phyloP scores from a whole-genome alignment of 305 asterid genomes.

The Solanum hybrid region DNA sequence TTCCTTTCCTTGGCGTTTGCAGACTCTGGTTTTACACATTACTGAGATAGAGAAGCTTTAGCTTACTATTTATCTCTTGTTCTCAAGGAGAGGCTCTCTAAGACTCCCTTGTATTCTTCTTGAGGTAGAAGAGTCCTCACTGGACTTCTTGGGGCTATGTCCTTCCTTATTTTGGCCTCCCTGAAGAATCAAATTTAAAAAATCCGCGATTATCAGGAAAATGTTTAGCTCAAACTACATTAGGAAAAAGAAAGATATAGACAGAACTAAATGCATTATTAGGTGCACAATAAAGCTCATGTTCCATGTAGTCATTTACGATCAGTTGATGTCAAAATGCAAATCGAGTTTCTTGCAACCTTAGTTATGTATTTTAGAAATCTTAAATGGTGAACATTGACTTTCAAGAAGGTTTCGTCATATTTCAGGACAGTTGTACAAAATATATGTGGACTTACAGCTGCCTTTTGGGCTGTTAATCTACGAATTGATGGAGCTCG shows the following conservation, averaged over 20 bases:
- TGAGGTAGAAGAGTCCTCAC: conserved; percentile 33
- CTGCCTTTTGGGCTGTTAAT: conserved; percentile 50
- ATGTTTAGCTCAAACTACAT: not conserved
- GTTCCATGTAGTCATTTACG: not conserved
- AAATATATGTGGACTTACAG: conserved; percentile 35
- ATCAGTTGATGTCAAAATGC: not conserved
- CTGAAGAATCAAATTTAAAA: conserved; percentile 24
- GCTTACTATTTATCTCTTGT: conserved; percentile 9
- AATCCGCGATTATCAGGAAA: not conserved
- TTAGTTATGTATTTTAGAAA: not conserved
- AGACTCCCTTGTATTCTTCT: conserved; percentile 13
- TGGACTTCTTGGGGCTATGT: conserved; percentile 30
- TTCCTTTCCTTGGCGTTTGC: not conserved
- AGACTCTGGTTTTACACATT: not conserved
- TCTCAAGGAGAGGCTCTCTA: conserved; percentile 32
- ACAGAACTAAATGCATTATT: not conserved
- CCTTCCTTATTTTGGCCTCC: conserved; percentile 52
- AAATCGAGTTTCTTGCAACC: not conserved
- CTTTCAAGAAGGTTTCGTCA: not conserved
- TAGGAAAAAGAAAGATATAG: not conserved
- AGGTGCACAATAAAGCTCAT: not conserved
- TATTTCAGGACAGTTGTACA: not conserved
- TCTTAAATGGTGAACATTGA: not conserved
- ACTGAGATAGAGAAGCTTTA: not conserved
- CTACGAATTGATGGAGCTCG: conserved; percentile 83